phyloP scores from a whole-genome alignment of 2,329 filamentous ascomycete species.

The Pyrenochaeta sp. region DNA sequence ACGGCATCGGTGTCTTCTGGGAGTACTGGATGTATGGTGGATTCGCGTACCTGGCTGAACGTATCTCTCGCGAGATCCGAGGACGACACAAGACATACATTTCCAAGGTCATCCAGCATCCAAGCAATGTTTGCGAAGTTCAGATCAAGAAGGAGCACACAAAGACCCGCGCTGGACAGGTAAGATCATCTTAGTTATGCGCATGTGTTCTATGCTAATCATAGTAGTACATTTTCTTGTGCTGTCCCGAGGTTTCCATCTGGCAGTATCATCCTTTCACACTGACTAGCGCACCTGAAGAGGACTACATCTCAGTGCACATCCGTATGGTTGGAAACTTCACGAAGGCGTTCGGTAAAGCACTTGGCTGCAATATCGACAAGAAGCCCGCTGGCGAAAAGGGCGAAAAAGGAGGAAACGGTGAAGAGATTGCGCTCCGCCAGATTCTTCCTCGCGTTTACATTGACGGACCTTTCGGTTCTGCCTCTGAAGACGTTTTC shows the following conservation, averaged over 20 bases:
- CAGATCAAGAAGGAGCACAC: conserved; percentile 92
- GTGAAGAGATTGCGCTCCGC: conserved; percentile 72
- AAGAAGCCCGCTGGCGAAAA: conserved; percentile 58
- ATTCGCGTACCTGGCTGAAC: conserved; percentile 80
- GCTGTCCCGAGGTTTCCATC: conserved; percentile 83
- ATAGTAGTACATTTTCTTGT: conserved; percentile 79
- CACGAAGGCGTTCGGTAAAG: conserved; percentile 71
- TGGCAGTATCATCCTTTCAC: conserved; percentile 93
- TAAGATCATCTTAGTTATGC: conserved; percentile 22
- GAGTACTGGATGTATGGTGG: conserved; percentile 89
- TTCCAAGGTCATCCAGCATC: conserved; percentile 88
- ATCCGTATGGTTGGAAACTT: conserved; percentile 85
- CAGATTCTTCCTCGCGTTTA: conserved; percentile 81
- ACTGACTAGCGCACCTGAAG: conserved; percentile 83
- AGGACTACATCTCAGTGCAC: conserved; percentile 89
- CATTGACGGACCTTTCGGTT: conserved; percentile 85
- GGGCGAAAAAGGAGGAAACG: conserved; percentile 64
- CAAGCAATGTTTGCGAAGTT: conserved; percentile 87
- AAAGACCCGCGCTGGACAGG: conserved; percentile 78
- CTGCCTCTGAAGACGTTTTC: conserved; percentile 87
- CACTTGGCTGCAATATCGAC: conserved; percentile 78
- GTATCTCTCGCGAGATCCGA: conserved; percentile 78
- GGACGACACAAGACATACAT: conserved; percentile 85
- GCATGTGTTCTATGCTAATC: conserved; percentile 13
- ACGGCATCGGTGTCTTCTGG: conserved; percentile 82